Evolutionary conservation across 2,329 filamentous ascomycete species (phyloP), one percentile per base, ranked within the genome.

Genomic region (Apiospora koreana): DNA sequence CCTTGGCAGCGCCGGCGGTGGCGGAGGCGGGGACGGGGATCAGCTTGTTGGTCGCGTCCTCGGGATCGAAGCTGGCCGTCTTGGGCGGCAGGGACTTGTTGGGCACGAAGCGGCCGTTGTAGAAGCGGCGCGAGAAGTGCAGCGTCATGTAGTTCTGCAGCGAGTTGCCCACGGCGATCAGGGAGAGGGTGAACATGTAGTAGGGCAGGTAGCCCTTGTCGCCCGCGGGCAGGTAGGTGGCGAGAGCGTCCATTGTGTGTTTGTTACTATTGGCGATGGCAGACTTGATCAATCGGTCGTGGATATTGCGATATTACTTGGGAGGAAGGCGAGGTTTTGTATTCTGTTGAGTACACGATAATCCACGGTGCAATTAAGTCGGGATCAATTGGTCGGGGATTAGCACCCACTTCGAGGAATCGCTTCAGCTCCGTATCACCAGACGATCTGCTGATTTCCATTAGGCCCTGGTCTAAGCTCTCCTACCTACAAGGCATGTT

Each of bases 81-180:
- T 78, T 81, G 65, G 82, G 76, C 12, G 80, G 81, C 14, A 88
- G 80, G 42, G 81, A 78, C 48, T 80, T 71, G 83, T 88, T 89
- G 68, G 83, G 81, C 25, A 90, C 81, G 76, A 89, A 90, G 73
- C 83, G 83, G 72, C 90, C 90, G 75, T 92, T 89, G 86, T 98
- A 99, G 78, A 98, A 89, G 80, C 94, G 92, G n/a, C 91, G 90
- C 9, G 94, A 94, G 83, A 93, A 97, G 80, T 91, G 86, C 3
- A 95, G 87, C 23, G 94, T 97, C 45, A 85, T 77, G 83, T 97
- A 97, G 79, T 93, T 90, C 85, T 98, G 95, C 65, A 97, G 80
- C 45, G 91, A 92, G 86, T 99, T 99, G 77, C 89, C 92, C 71
- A 96, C 86, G 41, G 95, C 94, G 70, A 97, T 88, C 70, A 94